phyloP scores from a whole-genome alignment of 106 monocot genomes.

The Alisma plantagoaquatica region DNA sequence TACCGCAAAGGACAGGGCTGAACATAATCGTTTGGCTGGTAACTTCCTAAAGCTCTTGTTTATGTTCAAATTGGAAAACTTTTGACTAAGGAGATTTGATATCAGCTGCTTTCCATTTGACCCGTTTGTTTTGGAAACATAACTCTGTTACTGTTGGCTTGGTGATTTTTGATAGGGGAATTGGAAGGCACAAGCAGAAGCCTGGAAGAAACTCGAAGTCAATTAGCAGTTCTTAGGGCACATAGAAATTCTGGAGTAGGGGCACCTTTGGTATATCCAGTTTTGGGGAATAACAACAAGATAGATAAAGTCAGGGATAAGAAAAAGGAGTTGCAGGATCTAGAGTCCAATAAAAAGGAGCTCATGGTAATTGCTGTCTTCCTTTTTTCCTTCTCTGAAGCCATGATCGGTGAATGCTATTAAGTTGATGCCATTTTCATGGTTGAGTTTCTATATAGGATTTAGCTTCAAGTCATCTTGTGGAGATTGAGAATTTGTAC shows the following conservation, averaged over 20 bases:
- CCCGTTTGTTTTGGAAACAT: not conserved
- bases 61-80: not conserved
- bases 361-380: slow-evolving; percentile 29
- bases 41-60: not conserved
- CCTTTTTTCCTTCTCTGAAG: not conserved
- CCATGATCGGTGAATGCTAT: not conserved
- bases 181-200: slow-evolving; percentile 41
- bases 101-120: not conserved
- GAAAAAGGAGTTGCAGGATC: slow-evolving; percentile 60
- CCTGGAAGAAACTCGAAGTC: slow-evolving; percentile 63
- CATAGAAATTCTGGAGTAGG: slow-evolving; percentile 46
- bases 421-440: not conserved
- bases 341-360: slow-evolving; percentile 56
- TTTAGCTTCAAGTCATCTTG: slow-evolving; percentile 53
- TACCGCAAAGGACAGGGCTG: slow-evolving; percentile 48
- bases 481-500: slow-evolving; percentile 51
- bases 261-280: slow-evolving; percentile 54
- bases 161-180: slow-evolving; percentile 48
- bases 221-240: slow-evolving; percentile 47
- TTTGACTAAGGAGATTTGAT: not conserved
- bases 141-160: slow-evolving; percentile 3
- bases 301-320: slow-evolving; percentile 54
- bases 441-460: slow-evolving; percentile 37
- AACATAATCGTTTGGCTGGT: slow-evolving; percentile 62
- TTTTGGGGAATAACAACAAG: slow-evolving; percentile 46